These are phyloP conservation scores for Leucocoprinus leucothites DNA, from an alignment of 768 basidiomycete genomes.

Conservation along the genomic window DNA sequence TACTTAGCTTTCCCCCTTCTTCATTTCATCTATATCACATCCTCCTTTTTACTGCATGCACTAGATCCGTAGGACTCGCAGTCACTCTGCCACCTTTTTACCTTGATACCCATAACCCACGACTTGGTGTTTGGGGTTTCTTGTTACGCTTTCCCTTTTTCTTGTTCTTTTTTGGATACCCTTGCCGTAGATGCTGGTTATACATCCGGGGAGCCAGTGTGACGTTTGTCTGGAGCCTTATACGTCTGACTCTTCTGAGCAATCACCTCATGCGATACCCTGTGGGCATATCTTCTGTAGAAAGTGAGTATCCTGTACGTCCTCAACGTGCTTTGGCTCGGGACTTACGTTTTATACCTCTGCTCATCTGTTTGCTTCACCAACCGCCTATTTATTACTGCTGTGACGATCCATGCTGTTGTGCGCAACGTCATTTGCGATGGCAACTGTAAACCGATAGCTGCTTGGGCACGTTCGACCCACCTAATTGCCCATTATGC, in stretches of 20 bases:
- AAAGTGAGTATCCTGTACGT: constrained; percentile 39
- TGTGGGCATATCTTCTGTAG: constrained; percentile 79
- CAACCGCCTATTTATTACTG: constrained; percentile 2
- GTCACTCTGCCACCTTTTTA: neutral
- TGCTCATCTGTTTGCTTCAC: neutral
- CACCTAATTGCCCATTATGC: constrained; percentile 63
- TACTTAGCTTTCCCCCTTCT: too few relatives aligned
- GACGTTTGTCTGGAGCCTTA: constrained; percentile 74
- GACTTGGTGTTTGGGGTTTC: neutral
- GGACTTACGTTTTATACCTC: neutral
- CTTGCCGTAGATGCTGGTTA: constrained; percentile 42
- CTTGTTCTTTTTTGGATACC: neutral
- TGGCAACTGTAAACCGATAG: too few relatives aligned
- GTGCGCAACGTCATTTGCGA: neutral
- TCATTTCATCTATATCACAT: neutral
- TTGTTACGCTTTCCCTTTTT: neutral
- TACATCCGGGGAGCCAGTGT: constrained; percentile 70
- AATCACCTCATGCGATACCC: constrained; percentile 65
- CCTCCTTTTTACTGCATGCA: constrained; percentile 6
- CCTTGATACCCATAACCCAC: neutral
- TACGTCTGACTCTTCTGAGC: constrained; percentile 44
- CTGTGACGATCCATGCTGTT: neutral
- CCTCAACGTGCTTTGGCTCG: neutral
- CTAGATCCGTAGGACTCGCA: neutral
- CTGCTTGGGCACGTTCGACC: constrained; percentile 50